Percentiles rank a stretch among this genome's conserved stretches.
phyloP scores from a whole-genome alignment of 768 basidiomycete species.

The Pulveroboletus ravenelii region DNA sequence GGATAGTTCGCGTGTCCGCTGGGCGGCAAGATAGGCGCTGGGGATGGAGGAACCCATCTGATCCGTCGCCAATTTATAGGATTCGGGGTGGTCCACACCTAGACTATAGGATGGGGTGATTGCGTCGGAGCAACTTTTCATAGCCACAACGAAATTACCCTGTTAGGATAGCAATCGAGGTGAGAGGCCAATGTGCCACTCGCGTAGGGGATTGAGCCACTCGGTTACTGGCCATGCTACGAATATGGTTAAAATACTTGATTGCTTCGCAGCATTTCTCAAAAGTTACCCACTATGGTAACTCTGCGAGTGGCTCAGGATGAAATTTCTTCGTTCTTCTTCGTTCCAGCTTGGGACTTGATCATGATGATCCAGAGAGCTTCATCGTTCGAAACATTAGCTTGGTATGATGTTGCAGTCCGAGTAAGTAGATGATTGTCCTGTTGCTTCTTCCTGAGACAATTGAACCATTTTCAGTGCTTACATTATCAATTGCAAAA shows the following conservation, averaged over 20 bases:
- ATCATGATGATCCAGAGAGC: neutral
- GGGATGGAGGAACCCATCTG: slow-evolving; percentile 1
- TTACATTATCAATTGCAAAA: slow-evolving; percentile 5
- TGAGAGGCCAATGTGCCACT: neutral
- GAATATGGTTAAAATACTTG: neutral
- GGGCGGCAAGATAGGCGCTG: neutral
- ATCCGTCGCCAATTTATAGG: slow-evolving; percentile 18
- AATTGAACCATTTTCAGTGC: neutral
- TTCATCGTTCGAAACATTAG: neutral
- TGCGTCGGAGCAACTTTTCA: slow-evolving; percentile 21
- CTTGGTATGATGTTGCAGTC: neutral
- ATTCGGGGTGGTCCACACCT: slow-evolving; percentile 2
- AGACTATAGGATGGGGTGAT: slow-evolving; percentile 20
- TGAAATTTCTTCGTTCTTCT: neutral
- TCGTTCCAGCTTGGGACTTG: neutral
- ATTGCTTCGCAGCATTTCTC: slow-evolving; percentile 13
- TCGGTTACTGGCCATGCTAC: slow-evolving; percentile 12
- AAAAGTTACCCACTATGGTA: slow-evolving; percentile 1
- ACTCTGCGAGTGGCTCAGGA: slow-evolving; percentile 11
- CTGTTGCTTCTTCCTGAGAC: neutral
- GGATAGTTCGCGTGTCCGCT: neutral
- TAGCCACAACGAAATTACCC: slow-evolving; percentile 19
- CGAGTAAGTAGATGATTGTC: neutral
- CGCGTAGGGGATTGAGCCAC: too few species aligned
- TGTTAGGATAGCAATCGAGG: slow-evolving; percentile 23